Conservation (phyloP, 441 rosid genomes). For the Populus hybrid region DNA sequence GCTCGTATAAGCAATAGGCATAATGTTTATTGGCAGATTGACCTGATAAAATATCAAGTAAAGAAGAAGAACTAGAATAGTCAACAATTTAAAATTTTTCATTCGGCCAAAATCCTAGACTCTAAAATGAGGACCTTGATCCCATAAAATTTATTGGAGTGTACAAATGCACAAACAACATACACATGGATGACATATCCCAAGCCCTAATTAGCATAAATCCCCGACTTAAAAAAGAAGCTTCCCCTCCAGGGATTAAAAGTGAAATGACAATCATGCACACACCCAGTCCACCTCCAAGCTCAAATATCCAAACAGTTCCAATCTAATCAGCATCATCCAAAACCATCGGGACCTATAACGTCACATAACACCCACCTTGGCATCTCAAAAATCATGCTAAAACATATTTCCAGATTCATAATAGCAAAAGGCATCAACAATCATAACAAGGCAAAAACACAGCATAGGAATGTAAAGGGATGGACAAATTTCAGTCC, state of each 20-base stretch:
- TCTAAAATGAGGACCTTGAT: background rate
- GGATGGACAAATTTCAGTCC: background rate
- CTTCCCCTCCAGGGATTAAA: too few species aligned
- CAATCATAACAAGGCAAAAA: background rate
- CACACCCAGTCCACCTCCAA: background rate
- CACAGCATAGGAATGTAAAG: background rate
- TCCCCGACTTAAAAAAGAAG: too few species aligned
- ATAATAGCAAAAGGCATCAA: conserved; percentile 4
- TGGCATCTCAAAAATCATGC: background rate
- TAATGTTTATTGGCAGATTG: conserved; percentile 56
- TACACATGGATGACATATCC: too few species aligned
- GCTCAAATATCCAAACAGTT: background rate
- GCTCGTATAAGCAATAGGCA: conserved; percentile 56
- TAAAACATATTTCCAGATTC: background rate
- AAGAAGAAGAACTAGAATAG: background rate
- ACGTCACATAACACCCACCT: background rate
- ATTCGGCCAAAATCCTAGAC: background rate
- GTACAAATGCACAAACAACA: background rate
- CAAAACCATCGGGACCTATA: background rate
- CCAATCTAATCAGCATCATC: background rate
- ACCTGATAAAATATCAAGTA: conserved; percentile 33
- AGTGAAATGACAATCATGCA: too few species aligned
- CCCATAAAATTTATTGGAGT: background rate
- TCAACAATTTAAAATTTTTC: background rate
- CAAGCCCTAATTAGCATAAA: too few species aligned